A percentile compares a stretch with the other conserved stretches of the same genome.
These are phyloP conservation scores for Xylaria cubensis DNA, from an alignment of 495 filamentous ascomycete species.

Conservation along the genomic window DNA sequence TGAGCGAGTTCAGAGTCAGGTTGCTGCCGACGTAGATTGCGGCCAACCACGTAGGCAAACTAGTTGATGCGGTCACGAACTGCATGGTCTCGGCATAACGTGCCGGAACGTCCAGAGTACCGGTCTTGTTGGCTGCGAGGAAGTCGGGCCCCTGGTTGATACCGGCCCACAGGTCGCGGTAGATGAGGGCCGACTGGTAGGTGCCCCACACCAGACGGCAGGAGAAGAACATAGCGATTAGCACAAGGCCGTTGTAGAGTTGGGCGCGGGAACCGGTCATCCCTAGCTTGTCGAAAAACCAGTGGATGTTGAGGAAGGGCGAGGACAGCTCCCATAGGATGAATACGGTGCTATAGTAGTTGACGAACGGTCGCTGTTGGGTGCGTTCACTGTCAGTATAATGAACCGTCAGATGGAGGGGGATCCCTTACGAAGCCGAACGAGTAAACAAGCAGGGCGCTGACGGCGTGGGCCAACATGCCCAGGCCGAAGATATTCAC, in stretches of 20 bases:
- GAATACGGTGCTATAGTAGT: slow-evolving; percentile 89
- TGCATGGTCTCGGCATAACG: slow-evolving; percentile 52
- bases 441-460: slow-evolving; percentile 83
- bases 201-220: slow-evolving; percentile 93
- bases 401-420: neutral
- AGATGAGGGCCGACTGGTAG: slow-evolving; percentile 77
- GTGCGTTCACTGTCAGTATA: neutral
- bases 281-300: slow-evolving; percentile 98
- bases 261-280: slow-evolving; percentile 77
- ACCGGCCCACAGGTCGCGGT: slow-evolving; percentile 78
- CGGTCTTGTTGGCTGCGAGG: slow-evolving; percentile 37
- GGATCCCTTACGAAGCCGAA: slow-evolving; percentile 86
- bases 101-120: slow-evolving; percentile 41
- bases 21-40: slow-evolving; percentile 78
- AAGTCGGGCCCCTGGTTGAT: slow-evolving; percentile 49
- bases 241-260: slow-evolving; percentile 41
- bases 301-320: slow-evolving; percentile 96
- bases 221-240: slow-evolving; percentile 71
- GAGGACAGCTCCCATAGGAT: slow-evolving; percentile 97
- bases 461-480: slow-evolving; percentile 86
- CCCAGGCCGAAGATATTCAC: slow-evolving; percentile 85
- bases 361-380: slow-evolving; percentile 83
- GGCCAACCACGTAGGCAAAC: slow-evolving; percentile 82
- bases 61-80: slow-evolving; percentile 51
- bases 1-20: slow-evolving; percentile 80